Evolutionary conservation across 225 moss, liverwort and hornwort species (phyloP).

Genomic region (Sphagnum contortum): DNA sequence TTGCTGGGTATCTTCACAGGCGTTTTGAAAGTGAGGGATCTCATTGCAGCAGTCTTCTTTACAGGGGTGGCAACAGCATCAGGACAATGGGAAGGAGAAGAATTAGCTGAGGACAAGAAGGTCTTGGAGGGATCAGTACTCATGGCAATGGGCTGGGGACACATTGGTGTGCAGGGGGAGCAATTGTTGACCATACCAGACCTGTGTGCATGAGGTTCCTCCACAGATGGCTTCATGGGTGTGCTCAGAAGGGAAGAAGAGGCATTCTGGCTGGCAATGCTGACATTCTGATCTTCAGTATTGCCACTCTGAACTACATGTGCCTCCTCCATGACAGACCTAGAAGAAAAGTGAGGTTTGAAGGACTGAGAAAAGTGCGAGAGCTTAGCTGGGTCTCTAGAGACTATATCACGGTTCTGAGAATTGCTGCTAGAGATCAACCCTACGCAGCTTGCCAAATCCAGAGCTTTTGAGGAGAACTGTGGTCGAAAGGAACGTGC

Average conservation of each 20-base stretch:
- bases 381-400: slow-evolving; percentile 10
- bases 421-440: background rate
- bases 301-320: slow-evolving; percentile 2
- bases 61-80: slow-evolving; percentile 19
- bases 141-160: slow-evolving; percentile 9
- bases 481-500: slow-evolving; percentile 6
- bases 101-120: no score
- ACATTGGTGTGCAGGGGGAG: slow-evolving; percentile 24
- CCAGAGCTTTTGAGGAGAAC: slow-evolving; percentile 7
- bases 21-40: slow-evolving; percentile 33
- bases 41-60: slow-evolving; percentile 23
- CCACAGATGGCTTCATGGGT: slow-evolving; percentile 34
- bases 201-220: slow-evolving; percentile 10
- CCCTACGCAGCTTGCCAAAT: no score
- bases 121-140: background rate
- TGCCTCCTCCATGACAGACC: background rate
- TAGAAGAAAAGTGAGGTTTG: slow-evolving; percentile 30
- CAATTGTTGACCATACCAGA: background rate
- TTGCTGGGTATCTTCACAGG: slow-evolving; percentile 3
- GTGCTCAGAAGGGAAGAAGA: slow-evolving; percentile 21
- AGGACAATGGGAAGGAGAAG: no score
- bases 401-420: slow-evolving; percentile 6
- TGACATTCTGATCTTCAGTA: background rate
- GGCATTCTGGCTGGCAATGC: background rate
- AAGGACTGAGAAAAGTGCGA: slow-evolving; percentile 34